phyloP scores from a whole-genome alignment of 2,329 filamentous ascomycete species.

The Tolypocladium ovalisporum region DNA sequence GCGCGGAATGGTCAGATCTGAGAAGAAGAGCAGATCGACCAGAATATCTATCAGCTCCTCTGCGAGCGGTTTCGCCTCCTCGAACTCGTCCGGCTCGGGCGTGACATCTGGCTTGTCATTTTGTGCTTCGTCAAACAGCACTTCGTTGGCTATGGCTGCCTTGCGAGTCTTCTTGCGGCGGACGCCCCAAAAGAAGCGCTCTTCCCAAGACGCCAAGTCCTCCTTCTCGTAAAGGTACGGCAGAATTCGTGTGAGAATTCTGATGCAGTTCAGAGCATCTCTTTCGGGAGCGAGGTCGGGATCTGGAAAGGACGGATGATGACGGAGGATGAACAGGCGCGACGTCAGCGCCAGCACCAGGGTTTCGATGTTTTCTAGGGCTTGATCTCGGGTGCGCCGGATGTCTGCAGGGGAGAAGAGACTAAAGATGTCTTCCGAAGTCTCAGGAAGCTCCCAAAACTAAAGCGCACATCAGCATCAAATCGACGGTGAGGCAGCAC shows the following conservation, averaged over 20 bases:
- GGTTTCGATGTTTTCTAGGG: constrained; percentile 82
- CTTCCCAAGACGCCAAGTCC: constrained; percentile 72
- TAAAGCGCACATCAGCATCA: constrained; percentile 24
- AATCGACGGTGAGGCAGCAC: background rate
- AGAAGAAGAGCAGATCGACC: constrained; percentile 82
- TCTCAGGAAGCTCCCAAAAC: constrained; percentile 98
- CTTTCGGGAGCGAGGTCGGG: constrained; percentile 72
- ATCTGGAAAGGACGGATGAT: constrained; percentile 86
- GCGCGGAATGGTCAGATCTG: constrained; percentile 74
- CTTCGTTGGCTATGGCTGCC: constrained; percentile 56
- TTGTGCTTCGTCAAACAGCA: constrained; percentile 72
- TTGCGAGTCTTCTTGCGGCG: constrained; percentile 62
- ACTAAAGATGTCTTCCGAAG: constrained; percentile 91
- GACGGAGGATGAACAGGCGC: constrained; percentile 68
- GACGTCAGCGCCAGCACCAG: constrained; percentile 76
- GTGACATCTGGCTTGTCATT: constrained; percentile 37
- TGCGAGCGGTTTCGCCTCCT: constrained; percentile 76
- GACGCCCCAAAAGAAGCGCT: constrained; percentile 82
- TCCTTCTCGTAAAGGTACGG: constrained; percentile 91
- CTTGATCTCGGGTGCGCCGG: constrained; percentile 73
- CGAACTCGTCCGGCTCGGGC: constrained; percentile 51
- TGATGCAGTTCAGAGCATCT: constrained; percentile 90
- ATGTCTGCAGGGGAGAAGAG: constrained; percentile 86
- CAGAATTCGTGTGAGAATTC: constrained; percentile 77
- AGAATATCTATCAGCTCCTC: constrained; percentile 89